phyloP scores from a whole-genome alignment of 179 eudicot species.

The Beta lomatogona region DNA sequence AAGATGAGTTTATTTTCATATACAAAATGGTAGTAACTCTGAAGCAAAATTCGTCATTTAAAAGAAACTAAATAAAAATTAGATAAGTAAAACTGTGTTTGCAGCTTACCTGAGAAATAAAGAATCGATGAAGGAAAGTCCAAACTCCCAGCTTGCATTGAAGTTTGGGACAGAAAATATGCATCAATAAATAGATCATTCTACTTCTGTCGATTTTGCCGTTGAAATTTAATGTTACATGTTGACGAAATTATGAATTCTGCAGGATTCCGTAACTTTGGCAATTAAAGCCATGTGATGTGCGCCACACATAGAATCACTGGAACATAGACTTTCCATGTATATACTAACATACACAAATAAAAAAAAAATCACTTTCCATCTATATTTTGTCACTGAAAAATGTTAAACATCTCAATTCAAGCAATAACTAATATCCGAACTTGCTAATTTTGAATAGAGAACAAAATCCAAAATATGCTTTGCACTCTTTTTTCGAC shows the following conservation, averaged over 20 bases:
- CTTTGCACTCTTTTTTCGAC: too few species aligned
- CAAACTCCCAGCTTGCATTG: neutral
- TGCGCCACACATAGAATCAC: neutral
- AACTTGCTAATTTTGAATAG: too few species aligned
- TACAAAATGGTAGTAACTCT: too few species aligned
- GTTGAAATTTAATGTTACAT: neutral
- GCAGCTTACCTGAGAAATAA: too few species aligned
- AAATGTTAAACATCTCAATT: too few species aligned
- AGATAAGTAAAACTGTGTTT: too few species aligned
- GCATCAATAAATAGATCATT: neutral
- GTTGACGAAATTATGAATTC: neutral
- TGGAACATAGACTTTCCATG: neutral
- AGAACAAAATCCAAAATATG: too few species aligned
- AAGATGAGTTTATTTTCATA: too few species aligned
- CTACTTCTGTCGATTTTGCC: neutral
- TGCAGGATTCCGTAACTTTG: neutral
- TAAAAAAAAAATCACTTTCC: too few species aligned
- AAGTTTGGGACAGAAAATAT: neutral
- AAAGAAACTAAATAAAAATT: too few species aligned
- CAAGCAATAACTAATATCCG: neutral
- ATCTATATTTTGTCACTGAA: too few species aligned
- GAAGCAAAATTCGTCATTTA: too few species aligned
- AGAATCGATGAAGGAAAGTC: neutral
- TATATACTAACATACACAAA: neutral
- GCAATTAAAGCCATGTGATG: conserved; percentile 14